Evolutionary conservation across 1,284 basidiomycete genomes (phyloP).

Genomic region (Athelia psychrophila): DNA sequence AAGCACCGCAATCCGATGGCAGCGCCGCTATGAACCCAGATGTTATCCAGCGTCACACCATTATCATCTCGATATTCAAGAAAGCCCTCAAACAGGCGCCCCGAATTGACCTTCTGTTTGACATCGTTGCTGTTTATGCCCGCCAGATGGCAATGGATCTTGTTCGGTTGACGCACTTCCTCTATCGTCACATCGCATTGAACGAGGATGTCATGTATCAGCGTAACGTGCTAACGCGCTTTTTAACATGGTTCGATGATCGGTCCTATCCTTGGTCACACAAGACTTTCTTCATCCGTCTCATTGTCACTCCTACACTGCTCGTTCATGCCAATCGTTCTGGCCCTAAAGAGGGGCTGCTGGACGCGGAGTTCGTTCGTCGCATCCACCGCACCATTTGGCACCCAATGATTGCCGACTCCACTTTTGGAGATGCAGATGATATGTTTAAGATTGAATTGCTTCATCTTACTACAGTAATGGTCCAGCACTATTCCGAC

Average conservation of each 20-base stretch:
- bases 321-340: slow-evolving; percentile 71
- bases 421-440: slow-evolving; percentile 60
- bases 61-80: slow-evolving; percentile 79
- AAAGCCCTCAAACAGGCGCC: slow-evolving; percentile 64
- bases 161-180: slow-evolving; percentile 80
- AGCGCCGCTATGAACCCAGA: slow-evolving; percentile 47
- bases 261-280: slow-evolving; percentile 66
- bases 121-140: slow-evolving; percentile 83
- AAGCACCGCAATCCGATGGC: slow-evolving; percentile 47
- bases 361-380: slow-evolving; percentile 71
- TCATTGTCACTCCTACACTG: slow-evolving; percentile 88
- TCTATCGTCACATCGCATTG: slow-evolving; percentile 84
- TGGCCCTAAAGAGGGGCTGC: slow-evolving; percentile 49
- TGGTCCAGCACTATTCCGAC: slow-evolving; percentile 83
- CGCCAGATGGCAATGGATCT: slow-evolving; percentile 84
- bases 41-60: slow-evolving; percentile 59
- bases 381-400: slow-evolving; percentile 78
- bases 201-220: slow-evolving; percentile 66
- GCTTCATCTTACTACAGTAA: slow-evolving; percentile 85
- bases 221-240: slow-evolving; percentile 81
- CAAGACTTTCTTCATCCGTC: slow-evolving; percentile 86
- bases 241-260: slow-evolving; percentile 83
- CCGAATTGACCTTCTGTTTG: slow-evolving; percentile 87
- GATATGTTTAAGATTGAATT: slow-evolving; percentile 90
- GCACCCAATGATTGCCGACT: slow-evolving; percentile 69